Evolutionary conservation across 73 alveolate species (phyloP).

Genomic region (Chromera velia): DNA sequence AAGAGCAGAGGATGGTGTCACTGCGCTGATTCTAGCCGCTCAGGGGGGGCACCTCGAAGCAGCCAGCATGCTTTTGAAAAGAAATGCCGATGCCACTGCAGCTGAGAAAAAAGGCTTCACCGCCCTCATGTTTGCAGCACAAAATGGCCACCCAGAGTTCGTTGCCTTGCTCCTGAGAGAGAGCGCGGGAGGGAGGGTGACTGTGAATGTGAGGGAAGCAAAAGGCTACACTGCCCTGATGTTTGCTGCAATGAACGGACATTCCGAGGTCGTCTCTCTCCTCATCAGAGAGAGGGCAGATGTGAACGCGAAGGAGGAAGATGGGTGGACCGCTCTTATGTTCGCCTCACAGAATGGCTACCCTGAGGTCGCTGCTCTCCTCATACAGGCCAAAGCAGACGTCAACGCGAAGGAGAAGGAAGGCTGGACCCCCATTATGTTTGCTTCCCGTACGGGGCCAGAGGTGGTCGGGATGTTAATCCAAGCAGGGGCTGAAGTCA

Average conservation of each 20-base stretch:
- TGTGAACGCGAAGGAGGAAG: neutral
- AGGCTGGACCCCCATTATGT: neutral
- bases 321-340: constrained; percentile 11
- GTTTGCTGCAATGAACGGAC: constrained; percentile 17
- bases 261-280: constrained; percentile 8
- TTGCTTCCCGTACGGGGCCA: neutral
- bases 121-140: no score
- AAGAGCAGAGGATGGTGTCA: no score
- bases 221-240: constrained; percentile 11
- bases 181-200: no score
- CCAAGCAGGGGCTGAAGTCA: no score
- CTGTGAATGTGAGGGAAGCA: no score
- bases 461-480: neutral
- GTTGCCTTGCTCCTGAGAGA: no score
- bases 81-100: no score
- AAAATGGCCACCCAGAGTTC: no score
- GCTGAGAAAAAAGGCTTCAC: no score
- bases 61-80: no score
- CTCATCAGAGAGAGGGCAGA: constrained; percentile 9
- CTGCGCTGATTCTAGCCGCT: no score
- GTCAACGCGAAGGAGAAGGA: neutral
- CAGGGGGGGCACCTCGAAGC: no score
- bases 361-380: constrained; percentile 2
- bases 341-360: constrained; percentile 18
- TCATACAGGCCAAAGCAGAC: neutral